phyloP scores from a whole-genome alignment of 768 basidiomycete genomes.

The Termitomyces sp. region DNA sequence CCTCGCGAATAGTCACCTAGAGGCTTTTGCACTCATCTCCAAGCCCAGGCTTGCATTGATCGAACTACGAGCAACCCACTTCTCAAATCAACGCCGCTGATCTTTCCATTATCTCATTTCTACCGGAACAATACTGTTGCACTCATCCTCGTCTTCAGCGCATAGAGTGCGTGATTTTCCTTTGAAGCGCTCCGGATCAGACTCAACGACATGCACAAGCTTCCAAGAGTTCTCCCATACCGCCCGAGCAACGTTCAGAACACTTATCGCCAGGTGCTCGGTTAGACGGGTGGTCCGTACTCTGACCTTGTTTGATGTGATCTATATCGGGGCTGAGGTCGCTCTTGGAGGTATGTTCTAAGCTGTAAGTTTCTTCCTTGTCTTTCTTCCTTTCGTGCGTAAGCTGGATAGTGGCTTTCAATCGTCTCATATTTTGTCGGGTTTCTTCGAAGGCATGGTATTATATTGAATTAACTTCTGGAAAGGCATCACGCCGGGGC shows the following conservation, averaged over 20 bases:
- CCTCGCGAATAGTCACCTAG: constrained; percentile 1
- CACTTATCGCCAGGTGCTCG: constrained; percentile 42
- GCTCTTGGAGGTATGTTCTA: constrained; percentile 38
- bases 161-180: constrained; percentile 19
- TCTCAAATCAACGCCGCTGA: constrained; percentile 48
- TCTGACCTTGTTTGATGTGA: constrained; percentile 37
- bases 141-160: constrained; percentile 18
- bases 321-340: constrained; percentile 51
- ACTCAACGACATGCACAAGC: constrained; percentile 15
- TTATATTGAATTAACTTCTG: not conserved
- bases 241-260: constrained; percentile 14
- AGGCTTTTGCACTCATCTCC: constrained; percentile 6
- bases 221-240: constrained; percentile 13
- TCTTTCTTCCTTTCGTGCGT: not conserved
- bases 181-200: not conserved
- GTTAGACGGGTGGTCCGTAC: constrained; percentile 36
- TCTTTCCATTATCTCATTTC: constrained; percentile 60
- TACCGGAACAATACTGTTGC: constrained; percentile 32
- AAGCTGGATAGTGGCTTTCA: constrained; percentile 56
- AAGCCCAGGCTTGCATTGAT: too few relatives aligned
- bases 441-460: constrained; percentile 19
- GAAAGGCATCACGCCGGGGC: constrained; percentile 44
- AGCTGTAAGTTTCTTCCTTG: not conserved
- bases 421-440: constrained; percentile 35
- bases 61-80: too few relatives aligned